phyloP scores from a whole-genome alignment of 106 monocot genomes.

The Vanilla planifolia region DNA sequence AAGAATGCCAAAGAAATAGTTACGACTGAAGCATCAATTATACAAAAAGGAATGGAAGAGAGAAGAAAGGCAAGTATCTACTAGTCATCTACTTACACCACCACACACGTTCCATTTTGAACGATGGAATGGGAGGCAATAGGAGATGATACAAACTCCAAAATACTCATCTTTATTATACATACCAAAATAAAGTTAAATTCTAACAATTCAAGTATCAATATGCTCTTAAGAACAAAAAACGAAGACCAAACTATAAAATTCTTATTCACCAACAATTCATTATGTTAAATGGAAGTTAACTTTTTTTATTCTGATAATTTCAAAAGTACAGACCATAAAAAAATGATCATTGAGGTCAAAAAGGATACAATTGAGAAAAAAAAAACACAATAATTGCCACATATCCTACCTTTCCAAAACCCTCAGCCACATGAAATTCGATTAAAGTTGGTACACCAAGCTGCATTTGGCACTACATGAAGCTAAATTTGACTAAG shows the following conservation, averaged over 20 bases:
- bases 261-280: neutral
- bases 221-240: neutral
- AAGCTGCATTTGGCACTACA: neutral
- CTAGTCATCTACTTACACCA: no score
- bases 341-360: neutral
- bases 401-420: neutral
- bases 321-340: neutral
- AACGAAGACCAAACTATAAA: neutral
- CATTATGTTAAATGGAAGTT: neutral
- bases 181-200: no score
- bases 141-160: no score
- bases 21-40: no score
- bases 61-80: no score
- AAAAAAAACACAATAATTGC: neutral
- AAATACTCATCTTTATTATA: no score
- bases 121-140: no score
- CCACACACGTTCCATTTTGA: no score
- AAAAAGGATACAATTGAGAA: no score
- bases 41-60: no score
- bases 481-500: neutral
- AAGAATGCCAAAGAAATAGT: no score
- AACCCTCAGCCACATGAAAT: neutral
- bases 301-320: neutral
- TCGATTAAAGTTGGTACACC: neutral
- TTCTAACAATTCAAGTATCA: neutral